Evolutionary conservation across 768 basidiomycete genomes (phyloP).

Genomic region (Cantharellus cinnabarinus): DNA sequence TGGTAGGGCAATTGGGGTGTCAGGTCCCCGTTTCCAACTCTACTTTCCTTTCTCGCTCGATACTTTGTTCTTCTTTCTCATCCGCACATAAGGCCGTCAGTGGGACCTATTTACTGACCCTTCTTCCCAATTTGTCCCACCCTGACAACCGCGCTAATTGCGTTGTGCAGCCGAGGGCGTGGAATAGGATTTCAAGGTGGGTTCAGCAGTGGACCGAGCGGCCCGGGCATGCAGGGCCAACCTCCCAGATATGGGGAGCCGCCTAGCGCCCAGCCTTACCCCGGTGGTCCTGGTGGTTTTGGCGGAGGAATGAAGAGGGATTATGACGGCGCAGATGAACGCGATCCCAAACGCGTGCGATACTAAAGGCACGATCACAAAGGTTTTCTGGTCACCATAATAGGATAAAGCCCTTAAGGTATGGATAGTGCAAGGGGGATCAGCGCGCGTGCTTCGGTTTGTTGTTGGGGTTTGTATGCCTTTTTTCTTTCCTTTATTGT

Average conservation of each 20-base stretch:
- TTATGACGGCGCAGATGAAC: conserved; percentile 41
- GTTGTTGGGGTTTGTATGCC: too few species aligned
- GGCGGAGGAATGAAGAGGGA: conserved; percentile 13
- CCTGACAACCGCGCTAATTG: not conserved
- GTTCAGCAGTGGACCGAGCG: conserved; percentile 4
- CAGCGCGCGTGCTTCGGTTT: too few species aligned
- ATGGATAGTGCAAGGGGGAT: too few species aligned
- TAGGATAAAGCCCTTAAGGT: too few species aligned
- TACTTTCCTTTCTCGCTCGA: conserved; percentile 3
- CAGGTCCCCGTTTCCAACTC: not conserved
- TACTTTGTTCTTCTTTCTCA: not conserved
- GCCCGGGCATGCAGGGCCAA: conserved; percentile 14
- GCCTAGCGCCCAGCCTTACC: conserved; percentile 3
- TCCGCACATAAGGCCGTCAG: not conserved
- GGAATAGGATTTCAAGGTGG: conserved; percentile 11
- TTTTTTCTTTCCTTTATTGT: too few species aligned
- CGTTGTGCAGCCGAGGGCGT: conserved; percentile 7
- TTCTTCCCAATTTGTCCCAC: not conserved
- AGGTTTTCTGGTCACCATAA: too few species aligned
- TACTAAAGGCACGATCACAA: conserved; percentile 1
- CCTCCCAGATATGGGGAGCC: conserved; percentile 6
- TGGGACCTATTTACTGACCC: not conserved
- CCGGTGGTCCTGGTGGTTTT: conserved; percentile 23
- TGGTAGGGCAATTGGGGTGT: not conserved
- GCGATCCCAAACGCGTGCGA: conserved; percentile 61